These are phyloP conservation scores for Pedinophyceae sp. DNA, from an alignment of 139 green algal genomes.

Conservation along the genomic window DNA sequence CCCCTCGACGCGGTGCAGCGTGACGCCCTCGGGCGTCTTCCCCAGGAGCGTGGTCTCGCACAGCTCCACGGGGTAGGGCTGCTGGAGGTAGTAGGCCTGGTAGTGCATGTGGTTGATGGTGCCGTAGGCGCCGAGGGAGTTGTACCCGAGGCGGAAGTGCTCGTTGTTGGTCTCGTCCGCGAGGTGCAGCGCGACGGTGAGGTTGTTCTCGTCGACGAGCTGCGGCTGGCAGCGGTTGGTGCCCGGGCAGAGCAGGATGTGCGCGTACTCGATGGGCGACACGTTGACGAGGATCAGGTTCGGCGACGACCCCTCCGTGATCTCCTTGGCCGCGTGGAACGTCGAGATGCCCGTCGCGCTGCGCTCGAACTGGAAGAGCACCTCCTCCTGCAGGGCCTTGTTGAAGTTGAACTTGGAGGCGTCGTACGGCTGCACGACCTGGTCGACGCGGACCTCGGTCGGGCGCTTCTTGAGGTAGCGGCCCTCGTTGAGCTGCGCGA, in stretches of 20 bases:
- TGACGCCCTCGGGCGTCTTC: conserved; percentile 15
- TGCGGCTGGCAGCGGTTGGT: conserved; percentile 58
- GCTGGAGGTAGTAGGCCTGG: conserved; percentile 80
- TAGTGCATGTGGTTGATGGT: conserved; percentile 99
- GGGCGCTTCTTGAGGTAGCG: conserved; percentile 85
- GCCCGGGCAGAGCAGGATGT: conserved; percentile 87
- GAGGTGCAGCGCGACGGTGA: conserved; percentile 81
- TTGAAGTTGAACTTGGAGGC: conserved; percentile 94
- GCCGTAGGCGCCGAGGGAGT: conserved; percentile 88
- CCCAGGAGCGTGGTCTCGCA: conserved; percentile 39
- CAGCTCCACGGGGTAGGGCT: conserved; percentile 67
- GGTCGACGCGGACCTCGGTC: conserved; percentile 90
- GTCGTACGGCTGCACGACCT: conserved; percentile 67
- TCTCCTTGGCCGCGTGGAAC: no score
- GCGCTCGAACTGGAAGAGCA: conserved; percentile 76
- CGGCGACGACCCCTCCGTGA: conserved; percentile 17
- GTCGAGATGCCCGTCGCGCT: background rate
- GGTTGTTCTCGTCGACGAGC: conserved; percentile 32
- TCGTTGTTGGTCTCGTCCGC: conserved; percentile 62
- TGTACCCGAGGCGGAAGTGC: conserved; percentile 90
- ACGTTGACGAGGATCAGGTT: conserved; percentile 95
- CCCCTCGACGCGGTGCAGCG: conserved; percentile 35
- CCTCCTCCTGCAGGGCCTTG: conserved; percentile 80
- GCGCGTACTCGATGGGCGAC: conserved; percentile 94
- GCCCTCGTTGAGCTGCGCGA: conserved; percentile 92